Percentiles rank a stretch among this genome's conserved stretches.
These are phyloP conservation scores for Setaria viridis DNA, from an alignment of 202 grass and related monocot species.

Conservation along the genomic window DNA sequence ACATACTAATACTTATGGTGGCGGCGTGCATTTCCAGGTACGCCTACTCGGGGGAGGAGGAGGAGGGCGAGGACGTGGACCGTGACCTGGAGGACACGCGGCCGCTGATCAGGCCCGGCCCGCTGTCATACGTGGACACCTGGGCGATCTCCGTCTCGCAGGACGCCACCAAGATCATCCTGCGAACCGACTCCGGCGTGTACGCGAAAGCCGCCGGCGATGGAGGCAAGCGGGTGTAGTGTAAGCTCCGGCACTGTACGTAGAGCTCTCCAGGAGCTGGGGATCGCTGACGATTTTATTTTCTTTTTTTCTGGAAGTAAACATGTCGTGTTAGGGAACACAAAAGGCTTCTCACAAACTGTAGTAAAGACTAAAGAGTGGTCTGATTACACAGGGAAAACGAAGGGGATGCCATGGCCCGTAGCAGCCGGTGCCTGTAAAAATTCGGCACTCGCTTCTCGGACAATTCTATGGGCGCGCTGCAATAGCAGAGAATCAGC, in stretches of 20 bases:
- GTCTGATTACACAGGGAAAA: background rate
- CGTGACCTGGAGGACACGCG: conserved; percentile 50
- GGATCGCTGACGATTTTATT: background rate
- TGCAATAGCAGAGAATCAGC: too few species aligned
- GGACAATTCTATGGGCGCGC: too few species aligned
- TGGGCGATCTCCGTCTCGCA: conserved; percentile 77
- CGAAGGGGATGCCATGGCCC: background rate
- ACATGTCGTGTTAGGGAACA: background rate
- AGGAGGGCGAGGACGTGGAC: conserved; percentile 42
- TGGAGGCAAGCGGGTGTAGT: conserved; percentile 56
- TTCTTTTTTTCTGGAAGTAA: too few species aligned
- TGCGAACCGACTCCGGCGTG: conserved; percentile 53
- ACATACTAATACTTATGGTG: too few species aligned
- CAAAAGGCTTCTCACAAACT: background rate
- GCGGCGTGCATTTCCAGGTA: conserved; percentile 47
- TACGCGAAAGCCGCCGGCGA: conserved; percentile 44
- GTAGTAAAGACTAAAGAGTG: background rate
- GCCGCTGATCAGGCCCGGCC: conserved; percentile 52
- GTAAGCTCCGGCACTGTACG: background rate
- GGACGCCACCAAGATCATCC: conserved; percentile 70
- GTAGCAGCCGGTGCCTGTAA: background rate
- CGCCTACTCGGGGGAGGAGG: conserved; percentile 57
- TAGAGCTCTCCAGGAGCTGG: background rate
- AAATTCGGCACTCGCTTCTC: background rate
- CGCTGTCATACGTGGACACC: conserved; percentile 79